A percentile compares a stretch with the other conserved stretches of the same genome.
Evolutionary conservation across 2,329 filamentous ascomycete species (phyloP).

Genomic region (Teratosphaeria gauchensis): DNA sequence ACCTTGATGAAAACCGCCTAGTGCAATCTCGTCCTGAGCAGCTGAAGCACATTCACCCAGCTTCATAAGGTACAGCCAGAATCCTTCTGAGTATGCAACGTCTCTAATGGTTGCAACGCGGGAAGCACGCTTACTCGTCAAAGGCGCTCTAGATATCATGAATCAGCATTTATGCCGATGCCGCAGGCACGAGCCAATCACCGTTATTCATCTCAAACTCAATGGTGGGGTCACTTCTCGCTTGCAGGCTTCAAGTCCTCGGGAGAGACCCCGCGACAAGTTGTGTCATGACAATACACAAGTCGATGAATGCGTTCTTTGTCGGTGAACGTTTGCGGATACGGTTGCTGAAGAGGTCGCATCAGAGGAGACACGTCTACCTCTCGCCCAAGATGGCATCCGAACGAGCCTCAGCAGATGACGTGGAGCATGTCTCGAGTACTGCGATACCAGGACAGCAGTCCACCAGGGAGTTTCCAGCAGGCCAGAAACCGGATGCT

Average conservation of each 20-base stretch:
- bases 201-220: background rate
- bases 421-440: slow-evolving; percentile 10
- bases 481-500: slow-evolving; percentile 24
- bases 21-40: too few species aligned
- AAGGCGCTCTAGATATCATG: too few species aligned
- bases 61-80: too few species aligned
- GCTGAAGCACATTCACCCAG: too few species aligned
- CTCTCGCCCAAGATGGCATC: background rate
- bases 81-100: too few species aligned
- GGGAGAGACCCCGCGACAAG: background rate
- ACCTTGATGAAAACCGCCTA: too few species aligned
- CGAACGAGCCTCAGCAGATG: slow-evolving; percentile 9
- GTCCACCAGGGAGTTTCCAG: slow-evolving; percentile 8
- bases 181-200: background rate
- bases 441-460: slow-evolving; percentile 9
- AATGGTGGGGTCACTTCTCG: background rate
- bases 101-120: too few species aligned
- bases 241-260: background rate
- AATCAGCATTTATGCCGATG: background rate
- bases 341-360: background rate
- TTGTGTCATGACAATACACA: background rate
- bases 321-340: background rate
- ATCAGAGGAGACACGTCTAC: background rate
- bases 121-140: too few species aligned
- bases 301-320: background rate